These are phyloP conservation scores for Vitis hybrid DNA, from an alignment of 177 flowering plant species.

Conservation along the genomic window DNA sequence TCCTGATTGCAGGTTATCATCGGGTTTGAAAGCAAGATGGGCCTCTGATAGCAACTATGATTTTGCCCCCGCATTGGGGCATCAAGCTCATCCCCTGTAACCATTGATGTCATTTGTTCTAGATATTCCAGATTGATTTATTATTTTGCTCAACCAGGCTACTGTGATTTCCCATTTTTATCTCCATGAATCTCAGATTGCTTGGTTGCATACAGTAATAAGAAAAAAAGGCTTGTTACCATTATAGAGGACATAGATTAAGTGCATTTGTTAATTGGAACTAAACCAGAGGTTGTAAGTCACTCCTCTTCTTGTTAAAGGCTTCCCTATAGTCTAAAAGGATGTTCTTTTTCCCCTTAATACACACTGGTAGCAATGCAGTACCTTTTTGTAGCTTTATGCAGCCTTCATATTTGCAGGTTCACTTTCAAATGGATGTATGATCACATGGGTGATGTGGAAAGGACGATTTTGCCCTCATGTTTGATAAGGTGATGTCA, in stretches of 20 bases:
- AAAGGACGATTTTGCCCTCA: too few relatives aligned
- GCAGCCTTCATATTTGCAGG: too few relatives aligned
- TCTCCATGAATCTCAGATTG: conserved; percentile 45
- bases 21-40: conserved; percentile 5
- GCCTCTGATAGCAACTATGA: not conserved
- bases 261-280: not conserved
- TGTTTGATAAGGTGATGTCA: too few relatives aligned
- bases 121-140: conserved; percentile 29
- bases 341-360: not conserved
- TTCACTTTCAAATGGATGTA: too few relatives aligned
- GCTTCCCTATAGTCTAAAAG: not conserved
- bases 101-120: conserved; percentile 16
- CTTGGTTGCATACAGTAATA: conserved; percentile 47
- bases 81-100: conserved; percentile 5
- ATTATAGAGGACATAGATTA: conserved; percentile 5
- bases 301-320: not conserved
- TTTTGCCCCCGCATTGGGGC: not conserved
- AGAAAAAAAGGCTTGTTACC: not conserved
- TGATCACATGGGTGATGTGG: too few relatives aligned
- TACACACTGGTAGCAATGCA: not conserved
- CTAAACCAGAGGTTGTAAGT: conserved; percentile 1
- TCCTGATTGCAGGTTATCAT: conserved; percentile 25
- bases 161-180: conserved; percentile 43
- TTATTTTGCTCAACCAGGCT: conserved; percentile 49
- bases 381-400: not conserved